Conservation (phyloP, 2,329 filamentous ascomycete species). For the Penicillium sp. region DNA sequence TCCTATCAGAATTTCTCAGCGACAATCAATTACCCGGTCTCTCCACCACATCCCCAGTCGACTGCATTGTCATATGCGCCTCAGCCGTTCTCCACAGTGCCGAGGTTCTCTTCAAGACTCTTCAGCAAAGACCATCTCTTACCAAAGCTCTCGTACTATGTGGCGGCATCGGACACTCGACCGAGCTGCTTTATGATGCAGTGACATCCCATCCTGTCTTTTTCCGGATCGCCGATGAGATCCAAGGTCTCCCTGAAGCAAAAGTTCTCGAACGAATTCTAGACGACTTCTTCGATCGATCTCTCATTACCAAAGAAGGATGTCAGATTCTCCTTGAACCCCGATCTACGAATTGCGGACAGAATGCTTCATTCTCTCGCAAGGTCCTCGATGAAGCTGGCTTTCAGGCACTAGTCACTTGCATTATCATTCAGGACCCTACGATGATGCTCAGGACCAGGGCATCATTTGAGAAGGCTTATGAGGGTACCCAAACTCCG, state of each 20-base stretch:
- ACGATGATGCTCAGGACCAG: constrained; percentile 48
- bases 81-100: constrained; percentile 42
- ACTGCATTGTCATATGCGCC: constrained; percentile 44
- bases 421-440: constrained; percentile 47
- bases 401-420: constrained; percentile 23
- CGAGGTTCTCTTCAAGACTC: constrained; percentile 35
- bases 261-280: constrained; percentile 41
- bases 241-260: constrained; percentile 43
- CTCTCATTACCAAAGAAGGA: constrained; percentile 23
- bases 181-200: constrained; percentile 44
- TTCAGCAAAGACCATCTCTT: constrained; percentile 31
- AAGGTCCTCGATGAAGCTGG: constrained; percentile 36
- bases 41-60: constrained; percentile 22
- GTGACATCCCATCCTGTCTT: constrained; percentile 33
- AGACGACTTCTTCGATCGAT: constrained; percentile 23
- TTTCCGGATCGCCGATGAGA: constrained; percentile 30
- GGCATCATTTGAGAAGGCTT: constrained; percentile 45
- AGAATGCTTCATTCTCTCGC: constrained; percentile 43
- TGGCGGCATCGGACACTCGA: constrained; percentile 50
- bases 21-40: constrained; percentile 8
- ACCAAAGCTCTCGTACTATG: constrained; percentile 44
- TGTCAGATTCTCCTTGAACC: constrained; percentile 45
- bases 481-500: constrained; percentile 20
- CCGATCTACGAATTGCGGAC: constrained; percentile 49
- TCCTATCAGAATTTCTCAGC: constrained; percentile 28